Conservation (phyloP, 257 asterid species). For the Mitragyna speciosa region DNA sequence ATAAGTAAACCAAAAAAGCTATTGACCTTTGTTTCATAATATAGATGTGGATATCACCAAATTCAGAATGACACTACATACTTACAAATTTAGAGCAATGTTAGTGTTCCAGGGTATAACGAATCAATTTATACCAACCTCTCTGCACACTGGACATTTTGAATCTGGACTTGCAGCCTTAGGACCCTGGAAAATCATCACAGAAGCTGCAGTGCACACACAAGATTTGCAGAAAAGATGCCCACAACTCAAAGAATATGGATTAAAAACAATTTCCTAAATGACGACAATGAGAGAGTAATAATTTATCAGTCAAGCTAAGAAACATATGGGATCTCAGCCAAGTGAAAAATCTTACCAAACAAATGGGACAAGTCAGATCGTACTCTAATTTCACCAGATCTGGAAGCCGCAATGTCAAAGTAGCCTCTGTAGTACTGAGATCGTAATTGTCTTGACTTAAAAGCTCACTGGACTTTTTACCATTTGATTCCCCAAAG, state of each 20-base stretch:
- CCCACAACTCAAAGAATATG: conserved; percentile 78
- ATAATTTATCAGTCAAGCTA: not conserved
- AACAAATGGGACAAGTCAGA: conserved; percentile 81
- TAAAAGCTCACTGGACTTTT: conserved; percentile 28
- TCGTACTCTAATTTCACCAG: conserved; percentile 55
- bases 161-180: conserved; percentile 58
- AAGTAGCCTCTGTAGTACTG: conserved; percentile 40
- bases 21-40: not conserved
- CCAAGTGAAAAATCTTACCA: conserved; percentile 46
- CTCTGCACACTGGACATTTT: conserved; percentile 81
- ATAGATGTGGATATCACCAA: not conserved
- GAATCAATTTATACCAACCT: conserved; percentile 39
- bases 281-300: conserved; percentile 4
- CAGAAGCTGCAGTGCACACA: conserved; percentile 80
- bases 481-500: conserved; percentile 39
- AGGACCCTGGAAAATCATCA: conserved; percentile 66
- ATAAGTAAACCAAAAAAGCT: not conserved
- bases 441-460: conserved; percentile 56
- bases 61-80: not conserved
- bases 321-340: not conserved
- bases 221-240: conserved; percentile 82
- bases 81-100: not conserved
- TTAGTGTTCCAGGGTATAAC: not conserved
- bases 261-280: conserved; percentile 73
- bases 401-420: conserved; percentile 66